phyloP scores from a whole-genome alignment of 129 eudicot species.

The Glebionis coronaria region DNA sequence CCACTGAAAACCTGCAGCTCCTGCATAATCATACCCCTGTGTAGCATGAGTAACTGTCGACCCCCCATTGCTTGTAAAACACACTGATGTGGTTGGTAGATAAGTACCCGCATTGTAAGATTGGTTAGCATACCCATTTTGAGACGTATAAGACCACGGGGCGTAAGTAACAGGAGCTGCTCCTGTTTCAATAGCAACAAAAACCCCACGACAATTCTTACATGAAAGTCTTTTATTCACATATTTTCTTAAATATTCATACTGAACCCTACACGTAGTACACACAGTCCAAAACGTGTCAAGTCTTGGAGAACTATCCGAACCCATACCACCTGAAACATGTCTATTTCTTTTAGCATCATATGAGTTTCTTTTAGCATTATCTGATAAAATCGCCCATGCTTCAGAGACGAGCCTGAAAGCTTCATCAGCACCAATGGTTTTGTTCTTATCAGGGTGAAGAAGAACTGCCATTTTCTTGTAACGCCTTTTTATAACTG shows the following conservation, averaged over 20 bases:
- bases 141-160: conserved; percentile 60
- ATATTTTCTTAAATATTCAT: conserved; percentile 86
- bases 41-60: conserved; percentile 54
- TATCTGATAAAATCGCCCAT: conserved; percentile 75
- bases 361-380: conserved; percentile 57
- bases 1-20: conserved; percentile 67
- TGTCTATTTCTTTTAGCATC: conserved; percentile 60
- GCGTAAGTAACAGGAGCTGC: conserved; percentile 63
- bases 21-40: conserved; percentile 58
- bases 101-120: conserved; percentile 44
- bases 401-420: conserved; percentile 85
- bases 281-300: conserved; percentile 96
- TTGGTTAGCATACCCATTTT: conserved; percentile 67
- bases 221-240: conserved; percentile 89
- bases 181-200: conserved; percentile 83
- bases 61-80: conserved; percentile 57
- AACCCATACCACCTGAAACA: conserved; percentile 33
- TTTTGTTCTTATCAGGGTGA: conserved; percentile 92
- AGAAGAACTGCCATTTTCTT: conserved; percentile 85
- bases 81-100: conserved; percentile 42
- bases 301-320: conserved; percentile 42
- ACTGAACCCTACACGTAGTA: conserved; percentile 92
- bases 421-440: conserved; percentile 96
- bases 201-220: conserved; percentile 89
- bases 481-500: conserved; percentile 65